Base-by-base conservation (phyloP, 257 asterid species). In the Ajuga chamaepitys region DNA sequence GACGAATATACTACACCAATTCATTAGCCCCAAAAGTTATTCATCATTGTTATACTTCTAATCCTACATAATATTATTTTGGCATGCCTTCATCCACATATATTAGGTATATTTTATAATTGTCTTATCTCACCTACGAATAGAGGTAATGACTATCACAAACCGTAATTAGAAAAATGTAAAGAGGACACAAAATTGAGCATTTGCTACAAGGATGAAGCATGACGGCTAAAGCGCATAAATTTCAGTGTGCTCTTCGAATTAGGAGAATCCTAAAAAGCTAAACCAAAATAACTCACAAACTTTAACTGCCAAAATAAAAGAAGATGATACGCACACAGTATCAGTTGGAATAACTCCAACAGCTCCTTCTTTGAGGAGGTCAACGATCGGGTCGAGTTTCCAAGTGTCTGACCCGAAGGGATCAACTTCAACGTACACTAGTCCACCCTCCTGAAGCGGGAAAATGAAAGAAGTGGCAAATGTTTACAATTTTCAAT, bases 341-440 rank as follows among this genome's bases (percentile, higher is more conserved):
- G 98, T 89, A 69, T 92, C 98, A 17, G 98, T 92, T 28, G 98
- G 98, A 75, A 92, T 89, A 58, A 92, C 98, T 64, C 97, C 97
- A 66, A 92, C 97, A 69, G 98, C 98, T 65, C 97, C 97, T 75
- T 80, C 70, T 57, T 87, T 87, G 74, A 92, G 71, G 41, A 87
- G 98, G 70, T 79, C 86, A 74, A 87, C 76, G 53, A 89, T 67
- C n/a, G 88, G 88, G 64, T 92, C 97, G 75, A 89, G 58, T 78
- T 82, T 92, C 98, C 98, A 92, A 13, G 95, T 56, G 79, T 92
- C 95, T 62, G 80, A 75, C 47, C 96, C 98, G 52, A 64, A 71
- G 20, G 90, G 91, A 74, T 89, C 98, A 65, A 87, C 97, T 73
- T 85, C 86, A 42, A 92, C 86, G 73, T 84, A 87, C 68, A 81